phyloP scores from a whole-genome alignment of 2,329 filamentous ascomycete genomes.

The Arthrobotrys sinensis region DNA sequence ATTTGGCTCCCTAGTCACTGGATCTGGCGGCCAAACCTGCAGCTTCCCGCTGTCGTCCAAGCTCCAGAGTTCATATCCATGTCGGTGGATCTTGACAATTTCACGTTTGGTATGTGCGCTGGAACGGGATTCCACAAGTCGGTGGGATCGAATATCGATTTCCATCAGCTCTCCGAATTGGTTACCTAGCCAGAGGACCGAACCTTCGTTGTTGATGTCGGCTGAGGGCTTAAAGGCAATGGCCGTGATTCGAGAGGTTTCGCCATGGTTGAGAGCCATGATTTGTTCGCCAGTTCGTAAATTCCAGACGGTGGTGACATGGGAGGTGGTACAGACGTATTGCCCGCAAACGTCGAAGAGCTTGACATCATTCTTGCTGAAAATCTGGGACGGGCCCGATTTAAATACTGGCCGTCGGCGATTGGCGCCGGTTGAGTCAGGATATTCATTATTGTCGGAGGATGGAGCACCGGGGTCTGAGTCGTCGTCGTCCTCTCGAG shows the following conservation, averaged over 20 bases:
- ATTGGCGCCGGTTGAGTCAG: conserved; percentile 87
- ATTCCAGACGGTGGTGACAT: conserved; percentile 90
- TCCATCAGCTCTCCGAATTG: conserved; percentile 90
- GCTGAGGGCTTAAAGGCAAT: conserved; percentile 87
- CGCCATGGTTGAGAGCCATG: conserved; percentile 85
- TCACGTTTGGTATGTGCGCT: conserved; percentile 84
- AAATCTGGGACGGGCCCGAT: conserved; percentile 80
- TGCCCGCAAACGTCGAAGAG: conserved; percentile 90
- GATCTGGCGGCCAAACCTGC: conserved; percentile 87
- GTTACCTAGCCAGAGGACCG: conserved; percentile 88
- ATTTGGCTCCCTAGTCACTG: conserved; percentile 79
- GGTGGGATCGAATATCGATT: conserved; percentile 83
- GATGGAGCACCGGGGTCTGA: conserved; percentile 73
- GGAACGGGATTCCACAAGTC: conserved; percentile 77
- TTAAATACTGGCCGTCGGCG: conserved; percentile 83
- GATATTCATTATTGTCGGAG: conserved; percentile 77
- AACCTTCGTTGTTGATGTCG: conserved; percentile 84
- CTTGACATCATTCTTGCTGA: conserved; percentile 87
- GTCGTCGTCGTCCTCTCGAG: conserved; percentile 67
- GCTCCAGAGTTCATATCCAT: conserved; percentile 92
- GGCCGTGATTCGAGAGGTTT: conserved; percentile 85
- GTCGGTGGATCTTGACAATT: conserved; percentile 86
- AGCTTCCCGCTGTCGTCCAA: conserved; percentile 90
- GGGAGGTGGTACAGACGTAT: conserved; percentile 87
- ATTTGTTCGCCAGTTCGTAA: conserved; percentile 84